phyloP scores from a whole-genome alignment of 257 asterid genomes.

The Eustoma russellianum region DNA sequence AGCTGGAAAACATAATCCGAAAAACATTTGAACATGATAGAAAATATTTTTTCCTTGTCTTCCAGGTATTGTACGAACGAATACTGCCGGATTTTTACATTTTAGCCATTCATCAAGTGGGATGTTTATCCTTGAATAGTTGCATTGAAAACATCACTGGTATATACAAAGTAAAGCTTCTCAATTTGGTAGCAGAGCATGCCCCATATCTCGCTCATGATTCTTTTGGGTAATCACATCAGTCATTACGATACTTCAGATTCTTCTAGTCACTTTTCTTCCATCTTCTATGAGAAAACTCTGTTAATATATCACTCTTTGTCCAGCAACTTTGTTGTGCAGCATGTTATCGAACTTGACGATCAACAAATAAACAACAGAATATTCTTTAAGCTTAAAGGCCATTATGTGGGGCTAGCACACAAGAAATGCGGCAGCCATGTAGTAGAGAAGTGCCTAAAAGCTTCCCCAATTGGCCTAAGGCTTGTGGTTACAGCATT shows the following conservation, averaged over 20 bases:
- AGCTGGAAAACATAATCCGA: too few relatives aligned
- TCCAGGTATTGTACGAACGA: conserved; percentile 17
- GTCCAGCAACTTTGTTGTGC: conserved; percentile 41
- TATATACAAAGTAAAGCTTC: conserved; percentile 13
- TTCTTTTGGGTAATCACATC: conserved; percentile 27
- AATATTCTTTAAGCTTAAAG: conserved; percentile 7
- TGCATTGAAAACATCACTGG: conserved; percentile 17
- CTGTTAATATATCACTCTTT: neutral
- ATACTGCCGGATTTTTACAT: neutral
- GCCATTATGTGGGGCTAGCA: conserved; percentile 19
- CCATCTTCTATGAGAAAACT: neutral
- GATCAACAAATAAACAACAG: neutral
- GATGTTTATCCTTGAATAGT: conserved; percentile 24
- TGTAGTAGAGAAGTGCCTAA: conserved; percentile 34
- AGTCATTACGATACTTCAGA: neutral
- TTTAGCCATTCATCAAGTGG: conserved; percentile 27
- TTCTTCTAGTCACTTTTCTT: neutral
- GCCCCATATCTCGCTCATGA: conserved; percentile 22
- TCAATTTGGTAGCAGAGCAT: conserved; percentile 12
- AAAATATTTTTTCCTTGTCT: neutral
- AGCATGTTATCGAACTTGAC: conserved; percentile 13
- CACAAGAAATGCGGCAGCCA: conserved; percentile 23
- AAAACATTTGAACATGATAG: neutral
- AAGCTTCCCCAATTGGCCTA: conserved; percentile 2
- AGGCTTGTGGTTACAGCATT: conserved; percentile 15